Evolutionary conservation across 257 asterid species (phyloP).

Genomic region (Cordia subcordata): DNA sequence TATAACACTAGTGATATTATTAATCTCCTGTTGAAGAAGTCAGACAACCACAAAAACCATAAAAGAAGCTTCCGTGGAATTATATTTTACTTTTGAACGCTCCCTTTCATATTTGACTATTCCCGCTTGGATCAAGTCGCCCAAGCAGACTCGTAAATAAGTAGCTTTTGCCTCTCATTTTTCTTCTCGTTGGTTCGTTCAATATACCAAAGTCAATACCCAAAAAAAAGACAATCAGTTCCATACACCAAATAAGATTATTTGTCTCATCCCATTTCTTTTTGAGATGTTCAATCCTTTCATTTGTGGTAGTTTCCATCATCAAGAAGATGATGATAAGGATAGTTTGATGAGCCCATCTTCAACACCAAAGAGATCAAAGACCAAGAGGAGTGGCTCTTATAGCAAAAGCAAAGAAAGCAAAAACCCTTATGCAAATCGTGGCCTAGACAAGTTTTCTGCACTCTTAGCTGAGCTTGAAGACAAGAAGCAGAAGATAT

Average conservation of each 20-base stretch:
- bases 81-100: conserved; percentile 1
- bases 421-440: conserved; percentile 39
- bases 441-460: conserved; percentile 48
- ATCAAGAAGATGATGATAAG: conserved; percentile 30
- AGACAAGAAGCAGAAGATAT: conserved; percentile 37
- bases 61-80: conserved; percentile 37
- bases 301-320: conserved; percentile 54
- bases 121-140: conserved; percentile 26
- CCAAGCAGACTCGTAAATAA: conserved; percentile 7
- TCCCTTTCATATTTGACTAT: conserved; percentile 26
- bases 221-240: not conserved
- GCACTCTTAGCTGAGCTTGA: conserved; percentile 43
- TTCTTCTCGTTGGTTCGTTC: conserved; percentile 3
- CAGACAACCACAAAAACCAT: conserved; percentile 13
- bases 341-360: conserved; percentile 41
- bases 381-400: conserved; percentile 25
- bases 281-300: conserved; percentile 28
- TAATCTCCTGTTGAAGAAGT: conserved; percentile 15
- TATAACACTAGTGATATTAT: conserved; percentile 2
- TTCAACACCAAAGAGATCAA: conserved; percentile 41
- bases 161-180: conserved; percentile 3
- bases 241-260: not conserved
- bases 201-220: not conserved
- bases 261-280: not conserved
- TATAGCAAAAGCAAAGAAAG: conserved; percentile 34